Conservation (phyloP, 2,329 filamentous ascomycete genomes). For the Ceratocystis cacaofunesta region DNA sequence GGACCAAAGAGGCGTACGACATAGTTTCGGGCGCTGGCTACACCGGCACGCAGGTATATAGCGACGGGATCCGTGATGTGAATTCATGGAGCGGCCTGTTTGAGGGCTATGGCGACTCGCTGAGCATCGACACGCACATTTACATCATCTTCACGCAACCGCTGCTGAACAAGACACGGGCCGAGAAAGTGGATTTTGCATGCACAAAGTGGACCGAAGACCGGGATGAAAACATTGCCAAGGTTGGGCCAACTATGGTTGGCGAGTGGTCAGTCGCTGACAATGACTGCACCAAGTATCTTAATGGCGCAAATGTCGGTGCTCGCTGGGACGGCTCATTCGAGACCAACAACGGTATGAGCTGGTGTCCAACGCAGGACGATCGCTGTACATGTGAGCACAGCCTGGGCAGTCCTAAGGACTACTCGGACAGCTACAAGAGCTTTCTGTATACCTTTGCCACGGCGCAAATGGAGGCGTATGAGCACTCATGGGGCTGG, state of each 20-base stretch:
- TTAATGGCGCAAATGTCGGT: constrained; percentile 58
- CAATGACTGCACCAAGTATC: constrained; percentile 42
- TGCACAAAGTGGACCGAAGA: constrained; percentile 50
- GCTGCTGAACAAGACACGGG: constrained; percentile 50
- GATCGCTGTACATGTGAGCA: constrained; percentile 45
- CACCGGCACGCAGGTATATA: constrained; percentile 46
- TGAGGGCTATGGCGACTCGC: constrained; percentile 36
- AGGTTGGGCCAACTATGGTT: constrained; percentile 57
- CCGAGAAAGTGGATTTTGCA: constrained; percentile 52
- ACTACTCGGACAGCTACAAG: constrained; percentile 39
- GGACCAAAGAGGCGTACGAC: constrained; percentile 41
- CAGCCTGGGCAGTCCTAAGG: constrained; percentile 30
- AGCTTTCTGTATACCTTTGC: constrained; percentile 55
- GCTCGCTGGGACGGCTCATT: constrained; percentile 60
- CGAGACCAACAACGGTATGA: constrained; percentile 37
- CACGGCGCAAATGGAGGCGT: constrained; percentile 60
- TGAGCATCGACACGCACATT: constrained; percentile 65
- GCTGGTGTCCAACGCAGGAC: constrained; percentile 40
- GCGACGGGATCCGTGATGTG: constrained; percentile 59
- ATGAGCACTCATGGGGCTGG: constrained; percentile 62
- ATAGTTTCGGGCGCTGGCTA: constrained; percentile 46
- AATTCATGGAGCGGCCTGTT: constrained; percentile 57
- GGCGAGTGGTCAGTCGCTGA: constrained; percentile 68
- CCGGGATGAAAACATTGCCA: constrained; percentile 32
- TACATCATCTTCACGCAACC: constrained; percentile 65